Evolutionary conservation across 1,139 yeast species (phyloP).

Genomic region (Protomyces inundatus): DNA sequence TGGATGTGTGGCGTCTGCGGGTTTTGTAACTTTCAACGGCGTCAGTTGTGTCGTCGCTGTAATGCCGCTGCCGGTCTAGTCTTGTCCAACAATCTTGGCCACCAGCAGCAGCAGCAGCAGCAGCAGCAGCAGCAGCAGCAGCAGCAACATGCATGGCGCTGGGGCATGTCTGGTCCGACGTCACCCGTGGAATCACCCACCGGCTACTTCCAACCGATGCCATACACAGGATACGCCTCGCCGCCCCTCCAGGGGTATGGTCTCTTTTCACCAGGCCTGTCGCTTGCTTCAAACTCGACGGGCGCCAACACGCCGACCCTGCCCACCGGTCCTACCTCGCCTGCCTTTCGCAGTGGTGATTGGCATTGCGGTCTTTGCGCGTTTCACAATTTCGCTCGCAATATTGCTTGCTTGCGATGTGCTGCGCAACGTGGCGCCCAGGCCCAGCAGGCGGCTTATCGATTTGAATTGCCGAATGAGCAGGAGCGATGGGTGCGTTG

Average conservation of each 20-base stretch:
- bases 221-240: neutral
- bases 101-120: no score
- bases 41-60: slow-evolving; percentile 92
- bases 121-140: no score
- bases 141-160: no score
- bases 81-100: neutral
- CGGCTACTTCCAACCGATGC: neutral
- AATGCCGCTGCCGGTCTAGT: slow-evolving; percentile 53
- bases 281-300: neutral
- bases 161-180: neutral
- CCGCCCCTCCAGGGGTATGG: neutral
- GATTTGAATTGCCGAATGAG: neutral
- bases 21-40: slow-evolving; percentile 86
- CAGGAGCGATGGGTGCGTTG: neutral
- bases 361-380: slow-evolving; percentile 74
- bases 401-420: slow-evolving; percentile 36
- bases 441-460: neutral
- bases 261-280: neutral
- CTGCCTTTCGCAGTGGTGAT: slow-evolving; percentile 91
- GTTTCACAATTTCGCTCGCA: slow-evolving; percentile 91
- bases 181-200: neutral
- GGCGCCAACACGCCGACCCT: slow-evolving; percentile 45
- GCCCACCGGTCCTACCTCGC: neutral
- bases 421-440: slow-evolving; percentile 1
- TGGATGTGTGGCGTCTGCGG: slow-evolving; percentile 98